Conservation (phyloP, 192 early-diverging fungal genomes). For the Diversispora eburnea region DNA sequence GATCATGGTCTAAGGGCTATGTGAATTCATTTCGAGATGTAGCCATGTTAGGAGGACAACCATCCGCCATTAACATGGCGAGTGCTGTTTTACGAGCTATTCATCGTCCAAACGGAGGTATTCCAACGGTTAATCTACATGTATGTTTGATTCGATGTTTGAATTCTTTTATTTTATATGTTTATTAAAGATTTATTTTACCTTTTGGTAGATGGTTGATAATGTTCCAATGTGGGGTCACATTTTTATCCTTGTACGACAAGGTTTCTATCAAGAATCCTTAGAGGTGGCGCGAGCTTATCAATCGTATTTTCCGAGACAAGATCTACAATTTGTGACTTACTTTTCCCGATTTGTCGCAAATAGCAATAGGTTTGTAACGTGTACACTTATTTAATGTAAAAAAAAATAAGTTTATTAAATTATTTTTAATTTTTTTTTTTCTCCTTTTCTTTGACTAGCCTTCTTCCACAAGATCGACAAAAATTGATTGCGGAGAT, state of each 20-base stretch:
- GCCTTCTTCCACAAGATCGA: slow-evolving; percentile 46
- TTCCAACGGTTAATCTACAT: slow-evolving; percentile 39
- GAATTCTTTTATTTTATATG: background rate
- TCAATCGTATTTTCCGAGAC: slow-evolving; percentile 51
- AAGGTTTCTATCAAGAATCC: slow-evolving; percentile 67
- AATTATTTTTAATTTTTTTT: background rate
- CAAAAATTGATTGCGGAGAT: slow-evolving; percentile 59
- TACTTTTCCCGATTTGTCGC: slow-evolving; percentile 68
- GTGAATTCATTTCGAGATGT: slow-evolving; percentile 60
- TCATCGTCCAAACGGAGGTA: slow-evolving; percentile 56
- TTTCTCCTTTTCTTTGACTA: slow-evolving; percentile 30
- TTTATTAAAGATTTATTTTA: background rate
- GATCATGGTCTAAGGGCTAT: slow-evolving; percentile 33
- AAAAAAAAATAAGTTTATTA: background rate
- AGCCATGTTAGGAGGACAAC: slow-evolving; percentile 75
- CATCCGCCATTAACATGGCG: slow-evolving; percentile 67
- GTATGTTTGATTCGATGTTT: slow-evolving; percentile 19
- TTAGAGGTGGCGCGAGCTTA: slow-evolving; percentile 60
- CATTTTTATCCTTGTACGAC: slow-evolving; percentile 77
- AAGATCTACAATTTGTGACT: slow-evolving; percentile 64
- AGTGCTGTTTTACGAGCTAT: slow-evolving; percentile 69
- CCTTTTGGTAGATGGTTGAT: slow-evolving; percentile 31
- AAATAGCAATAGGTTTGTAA: slow-evolving; percentile 36
- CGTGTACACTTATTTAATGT: background rate
- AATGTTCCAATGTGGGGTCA: slow-evolving; percentile 81